Conservation (phyloP, 495 filamentous ascomycete species). For the Trichoderma gamsii region DNA sequence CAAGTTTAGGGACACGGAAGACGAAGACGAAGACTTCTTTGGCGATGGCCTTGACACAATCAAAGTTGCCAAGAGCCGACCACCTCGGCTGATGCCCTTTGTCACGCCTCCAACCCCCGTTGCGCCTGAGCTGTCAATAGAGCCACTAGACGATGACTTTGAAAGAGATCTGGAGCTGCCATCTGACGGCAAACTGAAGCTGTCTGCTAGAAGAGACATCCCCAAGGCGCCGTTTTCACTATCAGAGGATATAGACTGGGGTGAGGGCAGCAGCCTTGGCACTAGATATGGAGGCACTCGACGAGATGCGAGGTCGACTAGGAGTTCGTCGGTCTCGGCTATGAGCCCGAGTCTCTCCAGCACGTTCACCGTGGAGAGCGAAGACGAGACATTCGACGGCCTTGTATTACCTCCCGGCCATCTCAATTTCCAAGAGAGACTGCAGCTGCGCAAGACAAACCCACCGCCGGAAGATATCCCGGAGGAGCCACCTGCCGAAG, state of each 20-base stretch:
- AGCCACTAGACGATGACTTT: constrained; percentile 55
- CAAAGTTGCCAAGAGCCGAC: constrained; percentile 56
- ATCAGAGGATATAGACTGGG: constrained; percentile 83
- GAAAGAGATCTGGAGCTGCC: constrained; percentile 76
- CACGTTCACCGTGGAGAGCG: constrained; percentile 86
- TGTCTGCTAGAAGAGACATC: constrained; percentile 53
- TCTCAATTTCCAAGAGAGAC: constrained; percentile 67
- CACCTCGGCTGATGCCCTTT: constrained; percentile 47
- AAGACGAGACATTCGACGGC: constrained; percentile 84
- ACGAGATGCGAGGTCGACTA: constrained; percentile 66
- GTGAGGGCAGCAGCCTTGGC: constrained; percentile 75
- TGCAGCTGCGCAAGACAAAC: constrained; percentile 62
- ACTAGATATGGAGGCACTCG: constrained; percentile 81
- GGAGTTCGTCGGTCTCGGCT: constrained; percentile 79
- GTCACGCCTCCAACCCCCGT: constrained; percentile 52
- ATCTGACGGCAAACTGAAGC: constrained; percentile 48
- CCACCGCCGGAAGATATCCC: constrained; percentile 37
- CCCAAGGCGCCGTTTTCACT: constrained; percentile 50
- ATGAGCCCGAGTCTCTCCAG: constrained; percentile 88
- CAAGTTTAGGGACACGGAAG: constrained; percentile 53
- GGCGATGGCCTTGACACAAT: constrained; percentile 59
- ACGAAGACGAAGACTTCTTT: constrained; percentile 53
- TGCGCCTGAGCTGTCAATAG: constrained; percentile 33
- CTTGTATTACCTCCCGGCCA: constrained; percentile 77
- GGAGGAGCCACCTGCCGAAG: constrained; percentile 22